Conservation (phyloP, 2,329 filamentous ascomycete species). For the Pseudogymnoascus sp. region DNA sequence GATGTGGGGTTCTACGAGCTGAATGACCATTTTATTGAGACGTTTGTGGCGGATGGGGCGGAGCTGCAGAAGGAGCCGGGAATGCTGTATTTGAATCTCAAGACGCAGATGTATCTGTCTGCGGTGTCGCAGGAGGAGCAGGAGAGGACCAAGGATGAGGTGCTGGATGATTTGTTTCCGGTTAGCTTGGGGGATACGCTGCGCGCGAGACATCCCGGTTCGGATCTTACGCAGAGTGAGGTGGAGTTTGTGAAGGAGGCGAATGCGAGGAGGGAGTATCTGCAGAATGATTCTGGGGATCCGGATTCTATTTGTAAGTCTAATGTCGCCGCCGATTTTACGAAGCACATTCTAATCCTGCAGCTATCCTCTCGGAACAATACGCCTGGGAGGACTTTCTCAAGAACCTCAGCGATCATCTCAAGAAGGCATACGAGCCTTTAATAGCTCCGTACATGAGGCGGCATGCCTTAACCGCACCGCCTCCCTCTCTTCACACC, state of each 20-base stretch:
- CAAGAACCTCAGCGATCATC: slow-evolving; percentile 48
- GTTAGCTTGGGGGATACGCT: slow-evolving; percentile 46
- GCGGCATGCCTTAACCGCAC: slow-evolving; percentile 24
- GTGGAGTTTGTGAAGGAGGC: slow-evolving; percentile 50
- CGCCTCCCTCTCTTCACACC: slow-evolving; percentile 12
- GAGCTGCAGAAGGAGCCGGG: slow-evolving; percentile 52
- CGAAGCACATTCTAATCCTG: slow-evolving; percentile 28
- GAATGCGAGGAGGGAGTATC: slow-evolving; percentile 46
- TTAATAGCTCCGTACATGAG: slow-evolving; percentile 40
- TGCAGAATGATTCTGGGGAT: slow-evolving; percentile 47
- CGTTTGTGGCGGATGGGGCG: slow-evolving; percentile 52
- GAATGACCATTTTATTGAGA: slow-evolving; percentile 55
- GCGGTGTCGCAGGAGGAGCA: slow-evolving; percentile 48
- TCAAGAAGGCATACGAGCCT: slow-evolving; percentile 49
- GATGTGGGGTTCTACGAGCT: slow-evolving; percentile 57
- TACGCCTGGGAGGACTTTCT: slow-evolving; percentile 59
- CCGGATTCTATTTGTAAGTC: slow-evolving; percentile 33
- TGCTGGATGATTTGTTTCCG: slow-evolving; percentile 54
- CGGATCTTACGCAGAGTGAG: slow-evolving; percentile 49
- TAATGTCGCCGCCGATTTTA: background rate
- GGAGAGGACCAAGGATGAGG: slow-evolving; percentile 41
- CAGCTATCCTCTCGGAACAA: slow-evolving; percentile 44
- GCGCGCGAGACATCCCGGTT: slow-evolving; percentile 45
- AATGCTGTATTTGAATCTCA: slow-evolving; percentile 54
- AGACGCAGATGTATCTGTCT: slow-evolving; percentile 60